Base-by-base conservation (phyloP, 2,329 filamentous ascomycete genomes). In the Claviceps pazoutovae region DNA sequence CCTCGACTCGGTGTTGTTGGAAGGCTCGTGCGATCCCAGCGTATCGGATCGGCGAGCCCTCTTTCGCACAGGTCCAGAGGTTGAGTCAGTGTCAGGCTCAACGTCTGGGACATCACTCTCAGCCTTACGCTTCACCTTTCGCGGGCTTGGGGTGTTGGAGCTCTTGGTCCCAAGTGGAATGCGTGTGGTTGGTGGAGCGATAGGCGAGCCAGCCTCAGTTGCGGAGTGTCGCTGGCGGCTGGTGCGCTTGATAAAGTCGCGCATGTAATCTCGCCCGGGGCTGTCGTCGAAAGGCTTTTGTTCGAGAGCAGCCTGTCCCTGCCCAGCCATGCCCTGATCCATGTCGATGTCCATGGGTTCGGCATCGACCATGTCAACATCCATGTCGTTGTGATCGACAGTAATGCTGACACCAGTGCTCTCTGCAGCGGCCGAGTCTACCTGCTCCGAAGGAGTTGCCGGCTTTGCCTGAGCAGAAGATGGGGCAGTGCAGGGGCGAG, bases 161-260 rank as follows among this genome's bases (percentile, higher is more conserved):
- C 64, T 68, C 61, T 64, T 65, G 51, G 54, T 58, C 30, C 58
- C 65, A 17, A 69, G 60, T 46, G 66, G 64, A 38, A 56, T 56
- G 37, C 66, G 61, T 55, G 62, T 60, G 1, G 46, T 19, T 5
- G 51, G n/a, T 7, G 55, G 53, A 6, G 62, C 58, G 23, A 65
- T 56, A 14, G 64, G 62, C n/a, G 64, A 66, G 4, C 64, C 65
- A 1, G 60, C 56, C 41, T 64, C 63, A 1, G 64, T 61, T 13
- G 64, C 56, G 2, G 64, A 62, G 3, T 56, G 54, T 45, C 60
- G 53, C 55, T 58, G 59, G 11, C 58, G 61, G 19, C 58, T 62
- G 26, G 64, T 60, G n/a, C 63, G 62, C 48, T 62, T 64, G 54
- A 68, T 68, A 44, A 69, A 69, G 16, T 63, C 61, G 5, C 61